These are phyloP conservation scores for Datisca glomerata DNA, from an alignment of 306 rosid species.

Conservation along the genomic window DNA sequence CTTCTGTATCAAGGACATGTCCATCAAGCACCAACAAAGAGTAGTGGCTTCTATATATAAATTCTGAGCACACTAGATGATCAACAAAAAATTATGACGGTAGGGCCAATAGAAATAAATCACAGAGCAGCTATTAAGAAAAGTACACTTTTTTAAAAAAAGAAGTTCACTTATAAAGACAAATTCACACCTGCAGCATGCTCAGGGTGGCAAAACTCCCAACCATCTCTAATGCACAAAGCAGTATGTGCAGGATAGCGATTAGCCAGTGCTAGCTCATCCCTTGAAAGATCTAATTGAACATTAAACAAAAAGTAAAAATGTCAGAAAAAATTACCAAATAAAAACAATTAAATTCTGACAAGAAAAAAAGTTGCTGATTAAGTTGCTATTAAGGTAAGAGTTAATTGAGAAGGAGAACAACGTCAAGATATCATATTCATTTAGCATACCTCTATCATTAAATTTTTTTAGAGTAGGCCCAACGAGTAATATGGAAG, in stretches of 20 bases:
- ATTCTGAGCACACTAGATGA: not conserved
- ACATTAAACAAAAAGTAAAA: slow-evolving; percentile 11
- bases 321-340: too few relatives aligned
- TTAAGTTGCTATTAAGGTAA: too few relatives aligned
- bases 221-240: slow-evolving; percentile 83
- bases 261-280: slow-evolving; percentile 61
- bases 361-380: too few relatives aligned
- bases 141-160: not conserved
- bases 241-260: slow-evolving; percentile 84
- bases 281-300: slow-evolving; percentile 67
- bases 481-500: slow-evolving; percentile 87
- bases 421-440: too few relatives aligned
- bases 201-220: slow-evolving; percentile 86
- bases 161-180: too few relatives aligned
- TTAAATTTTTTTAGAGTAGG: slow-evolving; percentile 88
- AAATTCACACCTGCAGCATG: slow-evolving; percentile 42
- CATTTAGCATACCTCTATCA: slow-evolving; percentile 62
- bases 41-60: too few relatives aligned
- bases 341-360: too few relatives aligned
- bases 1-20: too few relatives aligned
- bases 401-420: too few relatives aligned
- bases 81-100: not conserved
- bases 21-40: too few relatives aligned
- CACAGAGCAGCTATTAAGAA: not conserved
- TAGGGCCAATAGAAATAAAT: not conserved